These are phyloP conservation scores for Blastocystis sp. DNA, from an alignment of 352 stramenopile species.

Conservation along the genomic window DNA sequence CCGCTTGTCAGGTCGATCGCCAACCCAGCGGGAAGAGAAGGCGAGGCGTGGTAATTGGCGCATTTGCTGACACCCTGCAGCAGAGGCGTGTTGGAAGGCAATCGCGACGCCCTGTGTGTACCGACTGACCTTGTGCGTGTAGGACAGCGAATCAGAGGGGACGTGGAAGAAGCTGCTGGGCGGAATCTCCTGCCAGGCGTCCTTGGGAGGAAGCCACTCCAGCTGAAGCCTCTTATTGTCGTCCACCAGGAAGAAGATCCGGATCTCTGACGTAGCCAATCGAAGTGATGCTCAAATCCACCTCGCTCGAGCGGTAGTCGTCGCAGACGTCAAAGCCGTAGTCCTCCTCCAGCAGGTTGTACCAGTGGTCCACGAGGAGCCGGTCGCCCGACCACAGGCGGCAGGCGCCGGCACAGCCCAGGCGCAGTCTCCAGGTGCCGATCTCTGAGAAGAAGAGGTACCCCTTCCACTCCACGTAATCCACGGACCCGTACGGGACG, in stretches of 20 bases:
- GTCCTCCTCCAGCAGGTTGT: neutral
- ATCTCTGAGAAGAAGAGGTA: conserved; percentile 42
- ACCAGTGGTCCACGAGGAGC: neutral
- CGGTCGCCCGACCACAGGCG: neutral
- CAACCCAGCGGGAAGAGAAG: conserved; percentile 14
- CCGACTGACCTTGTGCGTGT: conserved; percentile 18
- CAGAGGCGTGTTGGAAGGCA: neutral
- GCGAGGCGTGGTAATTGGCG: neutral
- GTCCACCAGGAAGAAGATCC: neutral
- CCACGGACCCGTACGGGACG: neutral
- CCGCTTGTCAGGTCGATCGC: neutral
- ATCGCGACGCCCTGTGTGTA: conserved; percentile 33
- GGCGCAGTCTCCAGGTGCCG: conserved; percentile 20
- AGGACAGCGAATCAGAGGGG: conserved; percentile 8
- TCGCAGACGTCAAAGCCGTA: neutral
- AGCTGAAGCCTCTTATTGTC: neutral
- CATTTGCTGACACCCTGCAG: neutral
- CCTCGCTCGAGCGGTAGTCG: neutral
- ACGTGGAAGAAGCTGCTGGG: conserved; percentile 30
- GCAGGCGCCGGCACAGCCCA: conserved; percentile 4
- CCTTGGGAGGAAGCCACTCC: conserved; percentile 14
- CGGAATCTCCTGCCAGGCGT: conserved; percentile 3
- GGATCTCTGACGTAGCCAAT: conserved; percentile 26
- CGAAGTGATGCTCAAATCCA: neutral
- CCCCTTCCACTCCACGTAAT: conserved; percentile 28